phyloP scores from a whole-genome alignment of 179 eudicot genomes.

The Beta lomatogona region DNA sequence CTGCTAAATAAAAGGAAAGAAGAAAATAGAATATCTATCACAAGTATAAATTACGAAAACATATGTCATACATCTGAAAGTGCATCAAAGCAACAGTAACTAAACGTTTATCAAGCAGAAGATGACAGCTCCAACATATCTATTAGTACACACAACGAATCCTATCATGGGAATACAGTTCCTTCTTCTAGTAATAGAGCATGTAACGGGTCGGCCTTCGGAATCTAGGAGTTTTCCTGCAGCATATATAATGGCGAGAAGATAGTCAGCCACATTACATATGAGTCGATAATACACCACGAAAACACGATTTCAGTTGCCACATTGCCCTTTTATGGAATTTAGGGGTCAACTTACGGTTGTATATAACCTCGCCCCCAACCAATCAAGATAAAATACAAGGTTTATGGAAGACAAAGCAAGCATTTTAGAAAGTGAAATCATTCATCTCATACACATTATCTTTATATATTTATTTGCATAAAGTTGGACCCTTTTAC shows the following conservation, averaged over 20 bases:
- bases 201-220: conserved; percentile 51
- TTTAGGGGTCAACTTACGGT: too few species aligned
- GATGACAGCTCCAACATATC: conserved; percentile 4
- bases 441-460: too few species aligned
- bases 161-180: background rate
- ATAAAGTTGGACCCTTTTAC: too few species aligned
- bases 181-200: conserved; percentile 40
- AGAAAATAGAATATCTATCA: background rate
- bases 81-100: background rate
- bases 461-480: too few species aligned
- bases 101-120: conserved; percentile 16
- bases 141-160: background rate
- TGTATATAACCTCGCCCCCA: too few species aligned
- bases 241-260: background rate
- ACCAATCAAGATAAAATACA: too few species aligned
- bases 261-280: background rate
- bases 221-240: conserved; percentile 56
- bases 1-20: background rate
- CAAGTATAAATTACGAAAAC: background rate
- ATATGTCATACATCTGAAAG: background rate
- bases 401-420: too few species aligned
- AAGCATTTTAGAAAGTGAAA: too few species aligned
- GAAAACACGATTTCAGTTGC: background rate
- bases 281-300: background rate
- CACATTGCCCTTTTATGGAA: too few species aligned